These are phyloP conservation scores for Blastobotrys chiropterorum DNA, from an alignment of 805 yeast genomes.

Conservation along the genomic window DNA sequence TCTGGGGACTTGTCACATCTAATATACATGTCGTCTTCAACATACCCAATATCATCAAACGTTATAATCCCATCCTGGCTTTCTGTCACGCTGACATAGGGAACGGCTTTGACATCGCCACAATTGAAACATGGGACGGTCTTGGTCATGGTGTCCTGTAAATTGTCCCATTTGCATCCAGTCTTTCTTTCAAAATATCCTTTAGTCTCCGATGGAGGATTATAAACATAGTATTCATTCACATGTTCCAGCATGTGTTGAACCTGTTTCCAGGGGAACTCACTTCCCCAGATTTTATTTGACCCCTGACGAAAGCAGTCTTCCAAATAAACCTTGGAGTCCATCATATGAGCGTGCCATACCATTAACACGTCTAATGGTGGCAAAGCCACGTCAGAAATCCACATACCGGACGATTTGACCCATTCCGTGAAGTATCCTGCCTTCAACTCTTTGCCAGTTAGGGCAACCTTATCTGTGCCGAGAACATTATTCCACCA, in stretches of 20 bases:
- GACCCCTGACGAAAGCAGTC: slow-evolving; percentile 15
- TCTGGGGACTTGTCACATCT: not conserved
- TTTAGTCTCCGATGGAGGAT: not conserved
- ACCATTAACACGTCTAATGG: slow-evolving; percentile 23
- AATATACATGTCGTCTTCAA: not conserved
- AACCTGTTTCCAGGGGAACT: not conserved
- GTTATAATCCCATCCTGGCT: not conserved
- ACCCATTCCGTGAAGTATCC: not conserved
- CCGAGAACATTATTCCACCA: slow-evolving; percentile 13
- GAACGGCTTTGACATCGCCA: not conserved
- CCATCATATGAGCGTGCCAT: slow-evolving; percentile 22
- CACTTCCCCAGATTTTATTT: not conserved
- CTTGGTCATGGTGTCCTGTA: not conserved
- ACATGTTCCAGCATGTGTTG: not conserved
- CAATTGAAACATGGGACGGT: not conserved
- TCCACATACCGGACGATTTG: not conserved
- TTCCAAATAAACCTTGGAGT: slow-evolving; percentile 19
- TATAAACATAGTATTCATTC: not conserved
- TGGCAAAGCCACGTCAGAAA: slow-evolving; percentile 8
- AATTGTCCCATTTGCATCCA: not conserved
- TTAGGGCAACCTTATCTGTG: not conserved
- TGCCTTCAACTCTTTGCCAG: not conserved
- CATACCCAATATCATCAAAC: not conserved
- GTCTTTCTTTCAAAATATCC: not conserved
- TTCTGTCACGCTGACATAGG: not conserved